Conservation (phyloP, 305 asterid species). For the Fraxinus velutina region DNA sequence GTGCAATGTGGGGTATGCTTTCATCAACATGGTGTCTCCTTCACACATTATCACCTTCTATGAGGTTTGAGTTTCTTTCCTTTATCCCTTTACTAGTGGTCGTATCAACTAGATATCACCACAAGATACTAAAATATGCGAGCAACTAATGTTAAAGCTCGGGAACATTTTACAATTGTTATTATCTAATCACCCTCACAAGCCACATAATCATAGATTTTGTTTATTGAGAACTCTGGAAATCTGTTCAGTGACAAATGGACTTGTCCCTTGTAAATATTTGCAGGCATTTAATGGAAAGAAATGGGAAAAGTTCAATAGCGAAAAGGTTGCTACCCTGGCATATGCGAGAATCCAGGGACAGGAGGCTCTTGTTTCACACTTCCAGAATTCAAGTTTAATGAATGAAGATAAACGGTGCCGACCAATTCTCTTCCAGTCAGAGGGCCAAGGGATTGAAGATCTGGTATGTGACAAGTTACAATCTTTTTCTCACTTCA, state of each 20-base stretch:
- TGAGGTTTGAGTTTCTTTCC: conserved; percentile 43
- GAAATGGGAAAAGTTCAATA: conserved; percentile 91
- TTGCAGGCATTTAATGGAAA: conserved; percentile 78
- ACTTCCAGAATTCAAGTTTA: conserved; percentile 86
- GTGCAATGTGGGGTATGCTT: conserved; percentile 38
- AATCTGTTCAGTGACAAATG: conserved; percentile 1
- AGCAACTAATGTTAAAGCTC: neutral
- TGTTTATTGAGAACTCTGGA: neutral
- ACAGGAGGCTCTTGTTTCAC: conserved; percentile 65
- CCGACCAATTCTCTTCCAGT: conserved; percentile 76
- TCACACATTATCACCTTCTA: conserved; percentile 68
- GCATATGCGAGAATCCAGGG: conserved; percentile 88
- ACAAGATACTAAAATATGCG: neutral
- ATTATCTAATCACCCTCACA: neutral
- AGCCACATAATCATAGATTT: neutral
- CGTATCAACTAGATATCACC: neutral
- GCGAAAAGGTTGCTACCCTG: conserved; percentile 86
- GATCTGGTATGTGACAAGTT: conserved; percentile 52
- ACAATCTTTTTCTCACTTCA: neutral
- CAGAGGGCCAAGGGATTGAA: conserved; percentile 59
- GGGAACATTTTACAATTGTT: neutral
- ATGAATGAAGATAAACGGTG: conserved; percentile 94
- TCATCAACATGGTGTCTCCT: conserved; percentile 92
- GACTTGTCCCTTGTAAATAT: neutral
- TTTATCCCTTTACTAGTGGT: neutral